Evolutionary conservation across 495 filamentous ascomycete genomes (phyloP).

Genomic region (Talaromyces nanjingensis): DNA sequence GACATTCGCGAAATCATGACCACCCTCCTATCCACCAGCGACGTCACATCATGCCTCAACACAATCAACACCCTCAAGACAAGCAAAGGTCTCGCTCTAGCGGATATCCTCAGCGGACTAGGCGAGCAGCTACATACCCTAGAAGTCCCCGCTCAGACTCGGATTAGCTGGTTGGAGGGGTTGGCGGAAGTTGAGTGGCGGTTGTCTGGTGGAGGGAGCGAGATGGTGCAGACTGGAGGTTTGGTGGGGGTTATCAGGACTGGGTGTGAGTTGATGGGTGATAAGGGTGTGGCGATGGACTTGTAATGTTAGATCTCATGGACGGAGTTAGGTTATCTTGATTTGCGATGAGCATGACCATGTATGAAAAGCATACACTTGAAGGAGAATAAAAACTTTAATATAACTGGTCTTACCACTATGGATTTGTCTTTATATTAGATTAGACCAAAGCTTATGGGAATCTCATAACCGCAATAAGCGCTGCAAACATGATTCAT

Average conservation of each 20-base stretch:
- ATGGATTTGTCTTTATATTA: not conserved
- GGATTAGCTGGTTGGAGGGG: conserved; percentile 86
- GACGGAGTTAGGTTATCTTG: not conserved
- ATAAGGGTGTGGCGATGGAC: conserved; percentile 19
- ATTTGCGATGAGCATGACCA: not conserved
- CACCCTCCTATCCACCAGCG: conserved; percentile 73
- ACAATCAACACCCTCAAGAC: conserved; percentile 82
- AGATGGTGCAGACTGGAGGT: conserved; percentile 85
- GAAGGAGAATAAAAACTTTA: too few relatives aligned
- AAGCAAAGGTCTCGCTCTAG: conserved; percentile 81
- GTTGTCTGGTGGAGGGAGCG: conserved; percentile 81
- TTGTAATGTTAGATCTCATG: not conserved
- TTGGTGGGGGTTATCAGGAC: conserved; percentile 83
- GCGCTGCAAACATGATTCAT: not conserved
- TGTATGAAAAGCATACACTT: not conserved
- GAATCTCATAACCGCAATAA: not conserved
- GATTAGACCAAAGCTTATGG: not conserved
- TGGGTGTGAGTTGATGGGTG: conserved; percentile 69
- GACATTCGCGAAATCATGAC: conserved; percentile 80
- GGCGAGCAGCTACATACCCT: conserved; percentile 73
- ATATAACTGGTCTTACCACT: too few relatives aligned
- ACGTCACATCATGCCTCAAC: conserved; percentile 78
- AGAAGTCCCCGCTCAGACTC: conserved; percentile 79
- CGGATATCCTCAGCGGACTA: conserved; percentile 83
- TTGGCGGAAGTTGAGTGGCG: conserved; percentile 90